Conservation (phyloP, 768 basidiomycete species). For the Dictyophora rubrovolvata region DNA sequence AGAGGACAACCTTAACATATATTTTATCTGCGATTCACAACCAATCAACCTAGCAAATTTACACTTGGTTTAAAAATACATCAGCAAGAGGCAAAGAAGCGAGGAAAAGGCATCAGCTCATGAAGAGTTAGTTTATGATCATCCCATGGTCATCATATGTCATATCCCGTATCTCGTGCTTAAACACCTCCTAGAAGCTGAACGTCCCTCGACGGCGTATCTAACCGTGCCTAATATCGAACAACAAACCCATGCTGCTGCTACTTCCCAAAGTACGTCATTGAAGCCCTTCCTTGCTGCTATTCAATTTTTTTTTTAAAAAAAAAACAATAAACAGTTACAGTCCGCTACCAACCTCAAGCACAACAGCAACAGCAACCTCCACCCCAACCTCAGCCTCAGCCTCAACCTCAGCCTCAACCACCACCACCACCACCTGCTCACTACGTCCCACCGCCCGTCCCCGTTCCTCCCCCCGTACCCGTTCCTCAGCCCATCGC, state of each 20-base stretch:
- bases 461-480: constrained; percentile 34
- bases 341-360: constrained; percentile 1
- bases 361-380: neutral
- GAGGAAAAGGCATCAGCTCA: constrained; percentile 11
- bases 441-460: constrained; percentile 28
- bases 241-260: neutral
- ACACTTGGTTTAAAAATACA: constrained; percentile 69
- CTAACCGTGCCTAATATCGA: constrained; percentile 10
- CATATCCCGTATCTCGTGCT: constrained; percentile 10
- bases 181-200: constrained; percentile 8
- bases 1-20: neutral
- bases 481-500: constrained; percentile 1
- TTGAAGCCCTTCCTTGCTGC: neutral
- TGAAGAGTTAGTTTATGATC: constrained; percentile 11
- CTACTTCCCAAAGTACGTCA: constrained; percentile 5
- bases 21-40: constrained; percentile 11
- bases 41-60: constrained; percentile 40
- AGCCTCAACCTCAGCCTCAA: constrained; percentile 20
- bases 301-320: neutral
- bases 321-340: neutral
- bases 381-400: constrained; percentile 21
- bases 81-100: constrained; percentile 45
- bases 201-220: constrained; percentile 7
- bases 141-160: neutral
- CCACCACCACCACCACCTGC: constrained; percentile 16